A percentile compares a stretch with the other conserved stretches of the same genome.
Evolutionary conservation across 2,329 filamentous ascomycete genomes (phyloP).

Genomic region (Sphaerulina vaccinii): DNA sequence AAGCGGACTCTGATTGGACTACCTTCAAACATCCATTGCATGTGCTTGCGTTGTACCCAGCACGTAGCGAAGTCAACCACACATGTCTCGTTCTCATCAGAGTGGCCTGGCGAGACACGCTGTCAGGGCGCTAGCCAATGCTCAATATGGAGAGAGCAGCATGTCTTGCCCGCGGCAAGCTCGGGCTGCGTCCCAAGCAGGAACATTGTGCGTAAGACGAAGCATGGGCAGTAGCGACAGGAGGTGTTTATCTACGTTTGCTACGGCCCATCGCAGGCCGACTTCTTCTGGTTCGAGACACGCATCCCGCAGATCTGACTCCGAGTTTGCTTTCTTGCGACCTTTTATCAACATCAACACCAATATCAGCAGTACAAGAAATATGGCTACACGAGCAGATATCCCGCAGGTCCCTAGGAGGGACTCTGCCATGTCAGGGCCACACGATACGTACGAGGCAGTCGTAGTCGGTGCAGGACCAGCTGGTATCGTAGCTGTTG

Average conservation of each 20-base stretch:
- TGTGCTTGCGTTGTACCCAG: not conserved
- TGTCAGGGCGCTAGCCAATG: not conserved
- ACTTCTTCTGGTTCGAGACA: constrained; percentile 1
- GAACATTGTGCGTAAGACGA: constrained; percentile 9
- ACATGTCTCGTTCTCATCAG: constrained; percentile 7
- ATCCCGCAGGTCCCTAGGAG: constrained; percentile 7
- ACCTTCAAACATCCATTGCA: not conserved
- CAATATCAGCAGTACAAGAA: constrained; percentile 1
- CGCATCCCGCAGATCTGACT: not conserved
- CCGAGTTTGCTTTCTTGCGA: not conserved
- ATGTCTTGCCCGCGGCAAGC: constrained; percentile 3
- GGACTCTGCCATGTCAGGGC: constrained; percentile 19
- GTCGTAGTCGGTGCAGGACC: constrained; percentile 61
- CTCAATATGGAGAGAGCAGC: constrained; percentile 1
- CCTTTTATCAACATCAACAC: not conserved
- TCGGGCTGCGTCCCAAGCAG: constrained; percentile 2
- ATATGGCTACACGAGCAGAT: constrained; percentile 11
- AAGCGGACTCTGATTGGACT: not conserved
- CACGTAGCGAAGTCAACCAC: not conserved
- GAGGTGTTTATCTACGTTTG: constrained; percentile 12
- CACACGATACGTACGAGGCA: constrained; percentile 44
- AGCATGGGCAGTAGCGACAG: constrained; percentile 6
- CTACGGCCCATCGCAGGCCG: constrained; percentile 15
- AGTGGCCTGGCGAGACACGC: constrained; percentile 1
- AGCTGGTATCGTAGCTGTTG: constrained; percentile 59